Conservation (phyloP, 1,284 basidiomycete genomes). For the Puccinia coronata region DNA sequence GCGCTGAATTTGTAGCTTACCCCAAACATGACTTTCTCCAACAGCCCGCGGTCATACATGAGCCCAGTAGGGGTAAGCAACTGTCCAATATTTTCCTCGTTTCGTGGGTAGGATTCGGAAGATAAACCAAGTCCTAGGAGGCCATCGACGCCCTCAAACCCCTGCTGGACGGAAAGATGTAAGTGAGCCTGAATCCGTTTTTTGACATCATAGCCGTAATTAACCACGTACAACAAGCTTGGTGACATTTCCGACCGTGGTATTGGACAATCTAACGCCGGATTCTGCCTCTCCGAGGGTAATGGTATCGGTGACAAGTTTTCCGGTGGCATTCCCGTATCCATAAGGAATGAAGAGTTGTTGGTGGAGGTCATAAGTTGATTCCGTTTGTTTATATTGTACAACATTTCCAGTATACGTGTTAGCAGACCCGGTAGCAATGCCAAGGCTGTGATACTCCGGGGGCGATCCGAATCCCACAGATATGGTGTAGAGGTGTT, state of each 20-base stretch:
- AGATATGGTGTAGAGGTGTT: slow-evolving; percentile 40
- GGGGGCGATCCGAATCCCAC: slow-evolving; percentile 49
- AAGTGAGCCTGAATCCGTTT: not conserved
- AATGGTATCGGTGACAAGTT: slow-evolving; percentile 42
- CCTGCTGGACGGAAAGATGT: slow-evolving; percentile 9
- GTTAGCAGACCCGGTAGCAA: slow-evolving; percentile 49
- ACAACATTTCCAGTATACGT: slow-evolving; percentile 39
- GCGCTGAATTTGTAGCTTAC: slow-evolving; percentile 12
- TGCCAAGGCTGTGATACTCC: slow-evolving; percentile 37
- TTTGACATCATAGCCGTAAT: not conserved
- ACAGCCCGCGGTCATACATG: slow-evolving; percentile 47
- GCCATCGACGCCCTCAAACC: slow-evolving; percentile 47
- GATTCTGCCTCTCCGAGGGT: slow-evolving; percentile 18
- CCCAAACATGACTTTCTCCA: slow-evolving; percentile 49
- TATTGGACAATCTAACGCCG: slow-evolving; percentile 33
- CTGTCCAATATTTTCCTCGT: slow-evolving; percentile 48
- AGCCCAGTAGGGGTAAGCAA: slow-evolving; percentile 47
- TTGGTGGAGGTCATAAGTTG: slow-evolving; percentile 37
- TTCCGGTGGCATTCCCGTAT: slow-evolving; percentile 47
- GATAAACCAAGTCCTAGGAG: slow-evolving; percentile 48
- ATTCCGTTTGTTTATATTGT: slow-evolving; percentile 28
- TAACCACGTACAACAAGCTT: slow-evolving; percentile 36
- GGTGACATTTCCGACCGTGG: slow-evolving; percentile 48
- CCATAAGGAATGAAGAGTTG: slow-evolving; percentile 47
- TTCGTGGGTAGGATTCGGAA: slow-evolving; percentile 48